These are phyloP conservation scores for Diutina sp. DNA, from an alignment of 1,139 yeast species.

Conservation along the genomic window DNA sequence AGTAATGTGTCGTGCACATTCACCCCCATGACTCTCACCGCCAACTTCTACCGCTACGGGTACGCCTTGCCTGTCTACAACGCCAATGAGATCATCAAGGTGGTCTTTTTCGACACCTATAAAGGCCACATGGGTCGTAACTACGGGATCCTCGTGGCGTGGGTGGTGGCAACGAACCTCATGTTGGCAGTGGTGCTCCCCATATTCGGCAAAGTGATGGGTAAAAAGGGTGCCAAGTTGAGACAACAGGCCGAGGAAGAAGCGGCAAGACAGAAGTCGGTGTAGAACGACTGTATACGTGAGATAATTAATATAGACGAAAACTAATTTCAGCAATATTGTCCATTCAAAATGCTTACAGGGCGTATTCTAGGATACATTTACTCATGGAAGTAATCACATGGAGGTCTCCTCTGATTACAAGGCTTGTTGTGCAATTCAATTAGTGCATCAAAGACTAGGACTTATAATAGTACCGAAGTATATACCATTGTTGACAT, in stretches of 20 bases:
- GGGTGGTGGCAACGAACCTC: constrained; percentile 40
- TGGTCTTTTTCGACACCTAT: constrained; percentile 43
- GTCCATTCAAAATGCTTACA: no score
- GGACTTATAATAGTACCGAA: no score
- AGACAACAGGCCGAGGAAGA: background rate
- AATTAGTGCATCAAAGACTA: no score
- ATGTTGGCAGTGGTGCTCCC: constrained; percentile 26
- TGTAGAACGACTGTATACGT: no score
- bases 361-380: no score
- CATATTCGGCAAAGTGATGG: background rate
- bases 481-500: no score
- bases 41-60: constrained; percentile 47
- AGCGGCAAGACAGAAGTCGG: background rate
- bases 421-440: no score
- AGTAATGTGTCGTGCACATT: constrained; percentile 49
- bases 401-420: no score
- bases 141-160: constrained; percentile 42
- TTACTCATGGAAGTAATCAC: no score
- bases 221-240: background rate
- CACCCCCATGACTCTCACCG: constrained; percentile 40
- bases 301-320: no score
- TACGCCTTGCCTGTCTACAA: constrained; percentile 56
- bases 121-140: constrained; percentile 45
- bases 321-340: no score
- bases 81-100: constrained; percentile 40